Evolutionary conservation across 768 basidiomycete species (phyloP).

Genomic region (Tulasnella sp.): DNA sequence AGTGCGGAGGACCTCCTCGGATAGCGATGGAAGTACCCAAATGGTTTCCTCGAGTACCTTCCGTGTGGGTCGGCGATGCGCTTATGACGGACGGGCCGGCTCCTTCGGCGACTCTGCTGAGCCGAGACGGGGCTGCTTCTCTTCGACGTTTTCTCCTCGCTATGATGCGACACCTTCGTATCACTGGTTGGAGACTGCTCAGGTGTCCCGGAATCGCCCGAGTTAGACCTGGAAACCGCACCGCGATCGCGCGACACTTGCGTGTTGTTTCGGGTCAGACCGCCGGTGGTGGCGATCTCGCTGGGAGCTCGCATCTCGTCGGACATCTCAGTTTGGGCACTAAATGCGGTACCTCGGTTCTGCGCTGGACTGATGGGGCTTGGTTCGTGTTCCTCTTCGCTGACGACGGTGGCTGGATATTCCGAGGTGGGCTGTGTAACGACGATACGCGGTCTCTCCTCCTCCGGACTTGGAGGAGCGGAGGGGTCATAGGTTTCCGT

Average conservation of each 20-base stretch:
- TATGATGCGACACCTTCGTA: background rate
- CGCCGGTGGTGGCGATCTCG: constrained; percentile 8
- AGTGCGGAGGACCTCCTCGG: background rate
- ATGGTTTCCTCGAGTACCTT: constrained; percentile 21
- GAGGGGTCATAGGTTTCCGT: background rate
- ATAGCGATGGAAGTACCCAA: constrained; percentile 27
- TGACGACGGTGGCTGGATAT: background rate
- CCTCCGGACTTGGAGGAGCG: background rate
- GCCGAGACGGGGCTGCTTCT: background rate
- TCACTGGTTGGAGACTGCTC: background rate
- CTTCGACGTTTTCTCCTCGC: background rate
- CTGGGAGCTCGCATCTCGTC: background rate
- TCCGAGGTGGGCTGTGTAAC: background rate
- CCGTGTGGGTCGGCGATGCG: background rate
- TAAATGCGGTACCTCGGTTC: background rate
- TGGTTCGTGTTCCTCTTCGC: background rate
- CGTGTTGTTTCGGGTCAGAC: constrained; percentile 23
- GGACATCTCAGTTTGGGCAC: background rate
- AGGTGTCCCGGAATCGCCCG: background rate
- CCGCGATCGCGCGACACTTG: background rate
- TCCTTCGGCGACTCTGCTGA: background rate
- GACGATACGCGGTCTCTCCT: background rate
- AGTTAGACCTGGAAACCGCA: constrained; percentile 13
- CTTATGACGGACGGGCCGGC: background rate
- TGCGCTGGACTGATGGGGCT: background rate